Base-by-base conservation (phyloP, 345 rosid genomes). In the Hibiscus syriacus region DNA sequence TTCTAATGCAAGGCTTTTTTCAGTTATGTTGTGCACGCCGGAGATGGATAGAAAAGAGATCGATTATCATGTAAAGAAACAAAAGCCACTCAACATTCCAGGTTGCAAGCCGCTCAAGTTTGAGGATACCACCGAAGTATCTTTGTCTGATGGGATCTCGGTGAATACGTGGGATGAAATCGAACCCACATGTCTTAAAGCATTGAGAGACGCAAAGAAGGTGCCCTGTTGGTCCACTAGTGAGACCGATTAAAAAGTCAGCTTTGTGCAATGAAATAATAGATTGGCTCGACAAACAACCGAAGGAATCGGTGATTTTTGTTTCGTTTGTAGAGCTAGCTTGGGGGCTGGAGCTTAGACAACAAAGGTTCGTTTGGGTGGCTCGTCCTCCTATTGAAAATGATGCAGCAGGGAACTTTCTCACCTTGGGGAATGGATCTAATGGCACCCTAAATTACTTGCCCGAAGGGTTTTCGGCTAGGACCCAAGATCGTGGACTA, bases 291-390 rank as follows among this genome's bases (percentile, higher is more conserved):
- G 88, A 78, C 39, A 68, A 63, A 55, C 88, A 87, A 61, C 77
- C 72, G 0, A 43, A 29, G 0, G 76, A 69, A 36, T 90, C 94
- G 4, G 94, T 85, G n/a, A n/a, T 90, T 53, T 86, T 72, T 36
- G 86, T 90, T 26, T 85, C 85, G 9, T 80, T 88, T 6, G 55
- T 27, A 0, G 89, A 90, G 76, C 55, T 90, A 14, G 92, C 97
- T 10, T 86, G 73, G 76, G 92, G 90, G 4, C 67, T 90, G 65
- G 90, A 90, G 76, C 34, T 82, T 39, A 83, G 92, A 61, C 69
- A 73, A 30, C 87, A 83, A 54, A 71, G 68, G 43, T 77, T 80
- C 3, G 0, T 80, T 45, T 77, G 83, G 83, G 41, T 80, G 58
- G 59, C 72, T 19, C 78, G 80, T 10, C 69, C 65, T 29, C 83